phyloP scores from a whole-genome alignment of 441 rosid species.

The Brassica balearica region DNA sequence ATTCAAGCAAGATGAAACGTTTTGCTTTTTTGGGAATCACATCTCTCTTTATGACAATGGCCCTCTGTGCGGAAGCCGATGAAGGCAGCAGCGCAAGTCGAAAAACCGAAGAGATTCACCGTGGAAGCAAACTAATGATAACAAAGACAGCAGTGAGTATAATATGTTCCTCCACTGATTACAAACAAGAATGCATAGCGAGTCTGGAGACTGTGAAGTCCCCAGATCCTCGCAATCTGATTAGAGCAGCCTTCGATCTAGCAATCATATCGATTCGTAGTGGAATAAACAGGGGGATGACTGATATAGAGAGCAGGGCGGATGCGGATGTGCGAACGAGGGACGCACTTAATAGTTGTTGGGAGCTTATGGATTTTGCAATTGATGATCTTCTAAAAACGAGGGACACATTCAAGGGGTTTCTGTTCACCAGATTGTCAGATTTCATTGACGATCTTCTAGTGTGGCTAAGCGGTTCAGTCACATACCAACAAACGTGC shows the following conservation, averaged over 20 bases:
- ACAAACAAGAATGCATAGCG: conserved; percentile 55
- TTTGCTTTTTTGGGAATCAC: conserved; percentile 28
- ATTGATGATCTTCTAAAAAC: conserved; percentile 64
- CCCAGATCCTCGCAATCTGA: conserved; percentile 60
- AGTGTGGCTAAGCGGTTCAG: conserved; percentile 77
- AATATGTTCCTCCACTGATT: conserved; percentile 78
- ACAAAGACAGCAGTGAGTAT: conserved; percentile 46
- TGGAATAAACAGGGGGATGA: conserved; percentile 49
- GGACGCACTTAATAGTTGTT: conserved; percentile 63
- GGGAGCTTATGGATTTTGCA: conserved; percentile 58
- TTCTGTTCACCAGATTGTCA: conserved; percentile 49
- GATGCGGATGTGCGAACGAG: conserved; percentile 63
- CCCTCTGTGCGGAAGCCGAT: not conserved
- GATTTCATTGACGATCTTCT: conserved; percentile 58
- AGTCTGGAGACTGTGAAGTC: conserved; percentile 52
- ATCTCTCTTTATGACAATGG: conserved; percentile 28
- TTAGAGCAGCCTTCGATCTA: conserved; percentile 54
- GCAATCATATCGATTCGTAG: conserved; percentile 52
- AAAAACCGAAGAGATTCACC: conserved; percentile 25
- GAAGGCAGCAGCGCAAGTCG: not conserved
- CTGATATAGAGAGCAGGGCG: conserved; percentile 46
- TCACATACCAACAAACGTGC: conserved; percentile 79
- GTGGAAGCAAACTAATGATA: conserved; percentile 25
- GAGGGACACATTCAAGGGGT: conserved; percentile 44
- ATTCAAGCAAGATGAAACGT: conserved; percentile 28